Conservation (phyloP, 2,329 filamentous ascomycete species). For the Xylariaceae sp. region DNA sequence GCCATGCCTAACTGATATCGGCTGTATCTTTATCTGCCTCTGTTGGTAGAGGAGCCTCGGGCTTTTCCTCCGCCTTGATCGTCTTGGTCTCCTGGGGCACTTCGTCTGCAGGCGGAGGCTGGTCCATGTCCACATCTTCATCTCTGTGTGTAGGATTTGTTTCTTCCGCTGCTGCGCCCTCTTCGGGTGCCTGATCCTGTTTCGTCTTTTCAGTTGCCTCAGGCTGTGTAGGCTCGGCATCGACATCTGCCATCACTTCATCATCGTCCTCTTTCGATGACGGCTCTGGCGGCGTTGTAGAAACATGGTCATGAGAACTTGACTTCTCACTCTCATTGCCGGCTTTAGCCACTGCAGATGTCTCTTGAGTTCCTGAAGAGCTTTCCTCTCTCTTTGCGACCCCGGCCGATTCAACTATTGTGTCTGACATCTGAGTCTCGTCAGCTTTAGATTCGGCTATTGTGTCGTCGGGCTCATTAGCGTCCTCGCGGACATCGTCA, state of each 20-base stretch:
- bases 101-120: conserved; percentile 30
- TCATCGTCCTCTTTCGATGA: conserved; percentile 20
- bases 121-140: conserved; percentile 49
- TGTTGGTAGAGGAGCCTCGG: conserved; percentile 9
- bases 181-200: conserved; percentile 23
- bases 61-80: conserved; percentile 17
- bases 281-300: conserved; percentile 15
- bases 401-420: conserved; percentile 19
- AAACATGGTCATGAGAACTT: conserved; percentile 7
- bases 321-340: conserved; percentile 19
- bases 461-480: conserved; percentile 33
- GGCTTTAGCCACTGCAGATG: conserved; percentile 34
- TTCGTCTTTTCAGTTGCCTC: conserved; percentile 23
- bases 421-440: conserved; percentile 20
- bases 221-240: conserved; percentile 14
- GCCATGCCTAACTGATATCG: conserved; percentile 10
- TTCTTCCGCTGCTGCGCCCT: conserved; percentile 22
- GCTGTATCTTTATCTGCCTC: conserved; percentile 16
- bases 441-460: conserved; percentile 18
- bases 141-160: conserved; percentile 39
- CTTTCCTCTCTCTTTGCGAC: conserved; percentile 25
- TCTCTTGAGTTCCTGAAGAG: conserved; percentile 20
- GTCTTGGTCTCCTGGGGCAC: conserved; percentile 36
- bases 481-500: conserved; percentile 19
- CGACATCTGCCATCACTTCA: conserved; percentile 27